phyloP scores from a whole-genome alignment of 805 yeast species.

The Starmerella sirachaensis region DNA sequence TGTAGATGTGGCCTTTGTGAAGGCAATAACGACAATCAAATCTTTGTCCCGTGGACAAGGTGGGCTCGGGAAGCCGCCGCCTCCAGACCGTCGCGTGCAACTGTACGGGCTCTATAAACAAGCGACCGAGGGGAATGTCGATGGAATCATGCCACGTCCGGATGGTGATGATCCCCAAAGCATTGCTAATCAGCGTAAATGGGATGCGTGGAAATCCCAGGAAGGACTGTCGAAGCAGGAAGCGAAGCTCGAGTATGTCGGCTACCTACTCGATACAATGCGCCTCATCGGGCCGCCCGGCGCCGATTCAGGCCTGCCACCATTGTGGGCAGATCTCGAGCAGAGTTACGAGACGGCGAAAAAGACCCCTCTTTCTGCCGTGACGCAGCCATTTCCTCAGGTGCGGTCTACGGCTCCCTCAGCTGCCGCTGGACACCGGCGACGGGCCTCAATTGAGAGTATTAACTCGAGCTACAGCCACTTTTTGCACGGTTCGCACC shows the following conservation, averaged over 20 bases:
- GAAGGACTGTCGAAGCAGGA: constrained; percentile 56
- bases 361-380: neutral
- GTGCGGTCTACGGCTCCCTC: neutral
- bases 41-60: constrained; percentile 40
- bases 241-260: constrained; percentile 62
- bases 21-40: constrained; percentile 69
- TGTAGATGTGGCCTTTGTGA: constrained; percentile 63
- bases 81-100: constrained; percentile 18
- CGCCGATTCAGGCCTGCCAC: constrained; percentile 42
- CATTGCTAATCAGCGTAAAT: constrained; percentile 56
- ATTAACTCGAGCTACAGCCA: constrained; percentile 21
- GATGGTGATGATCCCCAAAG: constrained; percentile 48
- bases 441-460: constrained; percentile 18
- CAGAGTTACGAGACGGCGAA: constrained; percentile 45
- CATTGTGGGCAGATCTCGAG: constrained; percentile 55
- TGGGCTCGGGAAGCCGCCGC: constrained; percentile 19
- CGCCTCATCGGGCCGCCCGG: constrained; percentile 36
- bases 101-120: constrained; percentile 79
- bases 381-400: neutral
- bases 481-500: constrained; percentile 19
- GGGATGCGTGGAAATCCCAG: constrained; percentile 75
- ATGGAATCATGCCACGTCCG: constrained; percentile 56
- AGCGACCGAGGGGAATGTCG: constrained; percentile 78
- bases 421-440: constrained; percentile 6
- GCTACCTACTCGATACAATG: constrained; percentile 62